These are phyloP conservation scores for Alternaria consortialis DNA, from an alignment of 2,329 filamentous ascomycete genomes.

Conservation along the genomic window DNA sequence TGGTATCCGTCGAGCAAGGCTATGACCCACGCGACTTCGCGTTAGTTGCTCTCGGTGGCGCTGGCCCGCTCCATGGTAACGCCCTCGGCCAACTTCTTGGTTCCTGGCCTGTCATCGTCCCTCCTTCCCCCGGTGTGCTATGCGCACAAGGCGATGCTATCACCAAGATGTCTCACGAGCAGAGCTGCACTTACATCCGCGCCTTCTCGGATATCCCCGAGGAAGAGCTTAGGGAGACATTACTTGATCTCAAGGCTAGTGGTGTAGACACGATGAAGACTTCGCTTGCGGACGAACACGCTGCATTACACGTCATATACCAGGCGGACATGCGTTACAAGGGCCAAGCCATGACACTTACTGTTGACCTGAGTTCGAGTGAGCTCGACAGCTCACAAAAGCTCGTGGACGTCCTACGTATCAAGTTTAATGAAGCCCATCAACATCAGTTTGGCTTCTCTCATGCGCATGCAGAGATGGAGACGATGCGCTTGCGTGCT, in stretches of 20 bases:
- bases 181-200: constrained; percentile 58
- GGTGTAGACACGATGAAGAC: constrained; percentile 53
- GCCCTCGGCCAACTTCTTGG: constrained; percentile 60
- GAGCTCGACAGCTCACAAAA: constrained; percentile 46
- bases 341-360: constrained; percentile 54
- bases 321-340: constrained; percentile 60
- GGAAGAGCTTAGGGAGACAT: constrained; percentile 44
- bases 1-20: constrained; percentile 63
- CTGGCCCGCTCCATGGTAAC: constrained; percentile 62
- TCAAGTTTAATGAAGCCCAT: constrained; percentile 55
- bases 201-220: constrained; percentile 50
- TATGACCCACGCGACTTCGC: constrained; percentile 62
- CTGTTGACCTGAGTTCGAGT: constrained; percentile 45
- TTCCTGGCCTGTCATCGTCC: constrained; percentile 63
- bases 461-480: constrained; percentile 56
- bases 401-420: constrained; percentile 47
- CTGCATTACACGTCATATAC: constrained; percentile 48
- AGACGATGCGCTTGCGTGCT: constrained; percentile 59
- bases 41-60: constrained; percentile 61
- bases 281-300: constrained; percentile 45
- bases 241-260: constrained; percentile 49
- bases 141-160: constrained; percentile 62
- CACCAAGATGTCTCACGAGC: constrained; percentile 59
- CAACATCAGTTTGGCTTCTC: constrained; percentile 59
- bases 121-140: constrained; percentile 60